phyloP scores from a whole-genome alignment of 306 rosid genomes.

The Prunus mongolica region DNA sequence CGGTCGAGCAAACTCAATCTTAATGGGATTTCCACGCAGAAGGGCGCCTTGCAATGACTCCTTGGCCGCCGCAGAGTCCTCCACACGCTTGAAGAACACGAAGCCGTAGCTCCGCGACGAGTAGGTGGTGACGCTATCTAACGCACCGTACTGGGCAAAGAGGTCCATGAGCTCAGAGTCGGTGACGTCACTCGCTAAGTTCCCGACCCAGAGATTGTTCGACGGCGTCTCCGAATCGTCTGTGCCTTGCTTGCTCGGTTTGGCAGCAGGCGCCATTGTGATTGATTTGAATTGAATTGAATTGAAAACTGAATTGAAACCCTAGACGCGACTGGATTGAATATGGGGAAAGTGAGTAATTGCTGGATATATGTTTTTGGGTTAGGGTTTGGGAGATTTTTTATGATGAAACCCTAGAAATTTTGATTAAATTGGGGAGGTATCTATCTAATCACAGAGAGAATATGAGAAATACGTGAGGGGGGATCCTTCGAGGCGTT shows the following conservation, averaged over 20 bases:
- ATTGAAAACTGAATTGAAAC: neutral
- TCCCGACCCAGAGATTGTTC: slow-evolving; percentile 92
- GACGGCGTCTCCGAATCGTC: slow-evolving; percentile 55
- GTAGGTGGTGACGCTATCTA: slow-evolving; percentile 79
- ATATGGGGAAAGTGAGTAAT: neutral
- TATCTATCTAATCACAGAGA: too few relatives aligned
- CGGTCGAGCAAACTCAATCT: slow-evolving; percentile 96
- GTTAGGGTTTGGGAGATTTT: neutral
- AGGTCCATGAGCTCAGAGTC: slow-evolving; percentile 79
- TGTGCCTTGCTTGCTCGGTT: slow-evolving; percentile 32
- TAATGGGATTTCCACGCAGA: slow-evolving; percentile 57
- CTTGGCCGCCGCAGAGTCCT: slow-evolving; percentile 92
- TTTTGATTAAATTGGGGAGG: neutral
- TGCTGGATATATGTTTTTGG: neutral
- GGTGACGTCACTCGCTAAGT: slow-evolving; percentile 64
- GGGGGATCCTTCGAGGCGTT: too few relatives aligned
- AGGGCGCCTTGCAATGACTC: slow-evolving; percentile 61
- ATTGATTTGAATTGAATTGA: neutral
- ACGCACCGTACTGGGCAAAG: slow-evolving; percentile 74
- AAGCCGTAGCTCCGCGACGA: slow-evolving; percentile 84
- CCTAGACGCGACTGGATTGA: neutral
- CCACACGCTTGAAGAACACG: slow-evolving; percentile 70
- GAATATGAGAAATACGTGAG: neutral
- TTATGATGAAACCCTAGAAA: neutral
- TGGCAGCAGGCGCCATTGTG: slow-evolving; percentile 62